A percentile compares a stretch with the other conserved stretches of the same genome.
Conservation (phyloP, 2,329 filamentous ascomycete genomes). For the Trichothecium sympodiale region DNA sequence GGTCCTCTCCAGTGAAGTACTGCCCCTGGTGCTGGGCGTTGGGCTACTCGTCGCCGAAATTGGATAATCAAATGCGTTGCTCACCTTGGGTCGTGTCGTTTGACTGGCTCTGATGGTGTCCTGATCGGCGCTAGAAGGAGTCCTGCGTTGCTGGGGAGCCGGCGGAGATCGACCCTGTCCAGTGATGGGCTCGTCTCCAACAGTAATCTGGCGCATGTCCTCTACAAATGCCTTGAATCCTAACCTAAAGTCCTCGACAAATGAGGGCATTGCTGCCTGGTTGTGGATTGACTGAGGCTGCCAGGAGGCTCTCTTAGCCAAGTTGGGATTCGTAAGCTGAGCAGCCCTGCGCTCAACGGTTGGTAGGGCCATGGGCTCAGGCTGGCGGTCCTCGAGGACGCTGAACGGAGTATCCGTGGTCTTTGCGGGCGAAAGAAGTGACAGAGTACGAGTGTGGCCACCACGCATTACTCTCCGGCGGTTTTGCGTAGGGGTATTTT, state of each 20-base stretch:
- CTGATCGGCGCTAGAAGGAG: constrained; percentile 21
- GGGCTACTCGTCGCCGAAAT: constrained; percentile 19
- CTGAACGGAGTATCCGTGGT: constrained; percentile 28
- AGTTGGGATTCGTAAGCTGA: constrained; percentile 24
- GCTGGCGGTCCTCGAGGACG: constrained; percentile 26
- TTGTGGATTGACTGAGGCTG: constrained; percentile 38
- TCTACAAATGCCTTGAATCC: constrained; percentile 92
- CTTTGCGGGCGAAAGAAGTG: constrained; percentile 64
- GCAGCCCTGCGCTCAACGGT: constrained; percentile 18
- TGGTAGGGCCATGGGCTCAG: constrained; percentile 14
- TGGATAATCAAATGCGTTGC: constrained; percentile 28
- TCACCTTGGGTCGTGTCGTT: constrained; percentile 27
- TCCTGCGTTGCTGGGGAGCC: constrained; percentile 3
- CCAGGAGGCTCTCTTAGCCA: constrained; percentile 50
- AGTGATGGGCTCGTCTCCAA: constrained; percentile 79
- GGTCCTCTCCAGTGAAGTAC: constrained; percentile 18
- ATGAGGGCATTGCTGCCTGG: constrained; percentile 49
- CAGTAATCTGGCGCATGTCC: constrained; percentile 87
- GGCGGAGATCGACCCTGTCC: constrained; percentile 22
- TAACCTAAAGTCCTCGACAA: constrained; percentile 80
- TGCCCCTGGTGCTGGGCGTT: constrained; percentile 17
- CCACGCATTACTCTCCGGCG: constrained; percentile 58
- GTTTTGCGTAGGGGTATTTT: constrained; percentile 28
- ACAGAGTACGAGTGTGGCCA: constrained; percentile 55
- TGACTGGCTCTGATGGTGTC: constrained; percentile 35